Evolutionary conservation across 257 asterid species (phyloP), one percentile per base, ranked within the genome.

Genomic region (Pogostemon cablin): DNA sequence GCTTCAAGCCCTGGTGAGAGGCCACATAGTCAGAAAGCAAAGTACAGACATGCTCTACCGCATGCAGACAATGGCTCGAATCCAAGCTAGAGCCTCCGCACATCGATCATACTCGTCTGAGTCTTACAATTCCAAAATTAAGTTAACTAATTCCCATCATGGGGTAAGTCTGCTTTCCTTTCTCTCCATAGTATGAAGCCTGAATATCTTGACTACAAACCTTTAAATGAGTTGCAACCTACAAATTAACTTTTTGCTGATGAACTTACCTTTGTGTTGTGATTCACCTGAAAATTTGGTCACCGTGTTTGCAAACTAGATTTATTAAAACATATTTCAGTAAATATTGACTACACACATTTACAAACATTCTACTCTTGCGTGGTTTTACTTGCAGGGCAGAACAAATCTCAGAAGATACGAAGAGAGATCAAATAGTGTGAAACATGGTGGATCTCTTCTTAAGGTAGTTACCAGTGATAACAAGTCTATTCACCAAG

Each of bases 1-100:
- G 85, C 98, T 93, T 79, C 99, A 93, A 77, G 99, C 99, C 57
- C 79, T 86, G 6, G 96, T 91, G 69, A 83, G 99, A 78, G 98
- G 98, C 68, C 96, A 83, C 71, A 93, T 93, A 7, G 93, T 91
- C 42, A 76, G 99, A 68, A 93, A 88, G 77, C 96, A 88, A 79
- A 93, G 96, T 69, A 86, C 95, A 48, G 88, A 91, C 76, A 87
- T 89, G 96, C 98, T 93, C 54, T 80, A 73, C 10, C 86, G 98
- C 34, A 91, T 93, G 99, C 98, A 95, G 71, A 92, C 98, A 56
- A 84, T 91, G 98, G 96, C 92, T 58, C 84, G 96, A 65, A 95
- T 93, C 77, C 99, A 95, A 72, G 99, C 96, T 82, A 91, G 90
- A 65, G 98, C 98, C 15, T 89, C 89, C 77, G 86, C 90, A 17